These are phyloP conservation scores for Aspergillus ruber DNA, from an alignment of 2,329 filamentous ascomycete genomes.

Conservation along the genomic window DNA sequence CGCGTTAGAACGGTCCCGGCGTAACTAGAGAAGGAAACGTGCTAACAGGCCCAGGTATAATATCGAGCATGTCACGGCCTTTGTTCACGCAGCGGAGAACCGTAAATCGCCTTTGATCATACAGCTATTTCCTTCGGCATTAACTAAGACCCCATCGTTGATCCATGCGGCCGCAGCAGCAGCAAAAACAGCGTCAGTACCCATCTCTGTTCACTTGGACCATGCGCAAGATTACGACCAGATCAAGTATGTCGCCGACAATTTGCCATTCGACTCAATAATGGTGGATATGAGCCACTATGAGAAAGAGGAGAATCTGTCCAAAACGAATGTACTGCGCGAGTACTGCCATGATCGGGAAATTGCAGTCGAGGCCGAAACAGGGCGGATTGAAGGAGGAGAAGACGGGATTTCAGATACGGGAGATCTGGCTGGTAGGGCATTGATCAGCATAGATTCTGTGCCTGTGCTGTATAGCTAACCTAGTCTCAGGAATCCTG, in stretches of 20 bases:
- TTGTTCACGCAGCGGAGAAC: conserved; percentile 60
- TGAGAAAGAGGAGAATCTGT: conserved; percentile 60
- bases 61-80: conserved; percentile 60
- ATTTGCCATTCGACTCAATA: conserved; percentile 57
- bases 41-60: conserved; percentile 43
- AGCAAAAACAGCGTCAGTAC: conserved; percentile 48
- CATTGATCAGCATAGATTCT: too few relatives aligned
- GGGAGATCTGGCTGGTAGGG: conserved; percentile 47
- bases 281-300: conserved; percentile 70
- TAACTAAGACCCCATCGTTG: conserved; percentile 28
- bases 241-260: conserved; percentile 51
- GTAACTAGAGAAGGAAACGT: not conserved
- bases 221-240: conserved; percentile 56
- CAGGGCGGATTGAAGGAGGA: conserved; percentile 61
- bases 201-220: conserved; percentile 56
- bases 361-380: conserved; percentile 62
- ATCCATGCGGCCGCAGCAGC: conserved; percentile 47
- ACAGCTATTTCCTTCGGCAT: conserved; percentile 64
- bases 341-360: conserved; percentile 55
- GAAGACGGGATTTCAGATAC: conserved; percentile 67
- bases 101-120: conserved; percentile 61
- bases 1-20: conserved; percentile 1
- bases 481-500: conserved; percentile 37
- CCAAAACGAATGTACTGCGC: conserved; percentile 54
- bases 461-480: too few relatives aligned